These are phyloP conservation scores for Tranzscheliella williamsii DNA, from an alignment of 1,284 basidiomycete genomes.

Conservation along the genomic window DNA sequence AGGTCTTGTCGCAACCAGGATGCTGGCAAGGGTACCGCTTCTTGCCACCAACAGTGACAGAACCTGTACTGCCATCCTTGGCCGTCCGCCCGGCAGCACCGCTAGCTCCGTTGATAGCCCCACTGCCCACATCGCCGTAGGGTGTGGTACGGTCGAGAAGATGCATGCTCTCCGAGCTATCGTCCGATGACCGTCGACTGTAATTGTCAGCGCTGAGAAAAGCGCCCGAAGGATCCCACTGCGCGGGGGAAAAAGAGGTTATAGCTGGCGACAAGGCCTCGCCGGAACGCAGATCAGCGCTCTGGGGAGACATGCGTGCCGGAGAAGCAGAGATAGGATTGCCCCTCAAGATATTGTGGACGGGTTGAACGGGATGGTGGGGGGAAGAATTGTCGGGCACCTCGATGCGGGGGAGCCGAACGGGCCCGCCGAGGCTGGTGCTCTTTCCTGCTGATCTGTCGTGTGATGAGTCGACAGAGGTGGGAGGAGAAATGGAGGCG, in stretches of 20 bases:
- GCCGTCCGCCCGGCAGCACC: conserved; percentile 12
- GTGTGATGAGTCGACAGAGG: conserved; percentile 28
- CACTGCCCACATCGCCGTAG: conserved; percentile 12
- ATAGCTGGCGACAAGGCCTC: conserved; percentile 28
- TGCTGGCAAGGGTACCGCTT: conserved; percentile 66
- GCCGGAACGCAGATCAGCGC: conserved; percentile 10
- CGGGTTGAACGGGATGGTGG: conserved; percentile 19
- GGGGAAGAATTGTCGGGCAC: conserved; percentile 14
- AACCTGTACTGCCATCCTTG: conserved; percentile 31
- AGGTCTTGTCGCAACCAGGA: conserved; percentile 70
- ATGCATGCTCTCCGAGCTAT: conserved; percentile 26
- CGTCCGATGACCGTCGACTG: conserved; percentile 20
- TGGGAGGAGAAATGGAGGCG: conserved; percentile 35
- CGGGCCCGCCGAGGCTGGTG: conserved; percentile 4
- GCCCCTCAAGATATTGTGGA: conserved; percentile 38
- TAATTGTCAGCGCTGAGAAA: conserved; percentile 28
- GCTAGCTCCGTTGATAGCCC: background rate
- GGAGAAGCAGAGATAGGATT: conserved; percentile 24
- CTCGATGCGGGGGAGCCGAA: conserved; percentile 35
- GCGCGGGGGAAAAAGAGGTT: conserved; percentile 30
- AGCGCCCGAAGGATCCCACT: conserved; percentile 33
- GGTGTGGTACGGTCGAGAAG: conserved; percentile 24
- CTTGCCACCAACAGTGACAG: conserved; percentile 59
- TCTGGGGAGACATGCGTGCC: too few species aligned
- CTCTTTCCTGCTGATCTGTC: conserved; percentile 13